Evolutionary conservation across 139 green algal genomes (phyloP), one percentile per base, ranked within the genome.

Genomic region (Micractinium conductrix): DNA sequence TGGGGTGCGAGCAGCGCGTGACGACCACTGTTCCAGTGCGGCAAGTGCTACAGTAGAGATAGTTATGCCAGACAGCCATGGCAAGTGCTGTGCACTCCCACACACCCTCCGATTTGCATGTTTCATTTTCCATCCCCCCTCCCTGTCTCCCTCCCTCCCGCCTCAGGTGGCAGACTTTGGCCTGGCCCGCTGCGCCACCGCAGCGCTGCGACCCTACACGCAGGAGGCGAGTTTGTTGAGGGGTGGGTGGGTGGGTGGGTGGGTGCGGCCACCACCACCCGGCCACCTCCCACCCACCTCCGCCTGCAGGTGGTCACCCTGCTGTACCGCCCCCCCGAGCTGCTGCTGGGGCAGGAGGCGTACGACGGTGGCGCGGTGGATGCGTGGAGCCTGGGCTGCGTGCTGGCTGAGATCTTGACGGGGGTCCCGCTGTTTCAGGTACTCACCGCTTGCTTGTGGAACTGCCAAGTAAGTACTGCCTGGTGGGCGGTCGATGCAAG

Each of bases 321-420:
- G 42, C 96, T 96, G 96, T 98, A 98, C 88, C 91, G 96, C 26
- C 92, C 96, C 30, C 96, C 96, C 6, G 96, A 98, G 89, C 96
- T 99, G 84, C 89, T 99, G 85, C 88, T 99, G 63, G 96, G 96
- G 5, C 58, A 35, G 0, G n/a, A 35, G 0, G 12, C 50, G 55
- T 96, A 96, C 85, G 86, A 70, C 60, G 87, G n/a, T n/a, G n/a
- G 83, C 10, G 81, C 93, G n/a, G 91, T 96, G 30, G 96, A 99
- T 75, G 89, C 98, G 8, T 99, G 96, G 96, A 95, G 88, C 73
- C 91, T 96, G 22, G 96, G 96, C 45, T 98, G 96, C 92, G 97
- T 98, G 38, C n/a, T 96, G 35, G 93, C 90, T 37, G 93, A 96
- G 89, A 93, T 98, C 85, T n/a, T n/a, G n/a, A n/a, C n/a, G n/a